Evolutionary conservation across 2,329 filamentous ascomycete genomes (phyloP), one percentile per base, ranked within the genome.

Genomic region (Paraphaeosphaeria sporulosa): DNA sequence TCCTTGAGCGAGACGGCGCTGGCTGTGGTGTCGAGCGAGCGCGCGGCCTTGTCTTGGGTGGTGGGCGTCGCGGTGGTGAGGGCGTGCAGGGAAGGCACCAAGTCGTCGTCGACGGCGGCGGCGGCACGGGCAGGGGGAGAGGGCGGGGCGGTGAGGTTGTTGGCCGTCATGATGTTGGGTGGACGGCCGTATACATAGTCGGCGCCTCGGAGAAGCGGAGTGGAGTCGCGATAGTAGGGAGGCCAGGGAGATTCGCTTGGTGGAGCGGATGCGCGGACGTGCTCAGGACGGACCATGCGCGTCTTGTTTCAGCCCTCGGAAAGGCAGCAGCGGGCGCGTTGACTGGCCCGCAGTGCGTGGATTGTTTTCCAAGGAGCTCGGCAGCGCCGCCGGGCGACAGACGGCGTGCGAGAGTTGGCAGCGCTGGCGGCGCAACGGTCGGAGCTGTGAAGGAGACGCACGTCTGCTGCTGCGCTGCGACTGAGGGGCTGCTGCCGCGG

Each of bases 291-390:
- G 68, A 65, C 73, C 72, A 63, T 74, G 72, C 66, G 65, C 25
- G 6, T 27, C 25, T 3, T 61, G 73, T 76, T 76, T 76, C 74
- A 76, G 73, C 65, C 60, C 64, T 57, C 69, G 67, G 66, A 59
- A 62, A 66, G 65, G 58, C 59, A 63, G 58, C 56, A 55, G 63
- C 44, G 53, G 55, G 55, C 62, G 57, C 65, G 49, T 43, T 69
- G 54, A 73, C 46, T 73, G 72, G 73, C 61, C 58, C 53, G 43
- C 55, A 60, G 43, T 44, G 49, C 59, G 63, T 57, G 61, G 46
- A 61, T n/a, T 68, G 71, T 68, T 71, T 71, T 61, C 54, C 58
- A 53, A 58, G 63, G 59, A 59, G 59, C 65, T 59, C 60, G 50
- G 59, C 51, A 61, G 57, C 62, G 57, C 58, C 42, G 57, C 59